These are phyloP conservation scores for Phaeodactylum tricornutum DNA, from an alignment of 108 stramenopile genomes.

Conservation along the genomic window DNA sequence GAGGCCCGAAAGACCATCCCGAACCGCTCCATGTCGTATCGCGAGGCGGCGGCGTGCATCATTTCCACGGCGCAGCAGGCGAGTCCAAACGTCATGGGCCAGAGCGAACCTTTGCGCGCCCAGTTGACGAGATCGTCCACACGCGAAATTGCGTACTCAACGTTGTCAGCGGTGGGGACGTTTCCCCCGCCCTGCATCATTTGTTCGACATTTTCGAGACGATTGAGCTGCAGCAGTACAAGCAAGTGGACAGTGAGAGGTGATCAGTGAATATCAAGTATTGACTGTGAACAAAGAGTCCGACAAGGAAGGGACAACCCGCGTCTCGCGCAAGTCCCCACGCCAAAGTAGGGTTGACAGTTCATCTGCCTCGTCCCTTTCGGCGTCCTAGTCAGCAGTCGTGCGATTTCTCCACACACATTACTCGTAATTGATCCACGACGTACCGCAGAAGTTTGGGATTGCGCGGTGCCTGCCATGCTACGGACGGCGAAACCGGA, in stretches of 20 bases:
- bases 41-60: constrained; percentile 98
- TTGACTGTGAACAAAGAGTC: not conserved
- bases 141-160: constrained; percentile 97
- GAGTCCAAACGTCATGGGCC: constrained; percentile 98
- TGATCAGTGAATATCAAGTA: constrained; percentile 1
- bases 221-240: constrained; percentile 38
- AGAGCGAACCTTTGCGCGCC: constrained; percentile 98
- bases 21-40: constrained; percentile 99
- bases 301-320: not conserved
- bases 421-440: not conserved
- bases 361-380: not conserved
- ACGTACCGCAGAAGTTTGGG: constrained; percentile 11
- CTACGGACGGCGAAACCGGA: too few relatives aligned
- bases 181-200: constrained; percentile 49
- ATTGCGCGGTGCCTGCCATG: constrained; percentile 11
- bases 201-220: constrained; percentile 69
- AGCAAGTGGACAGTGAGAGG: not conserved
- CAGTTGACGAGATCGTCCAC: constrained; percentile 99
- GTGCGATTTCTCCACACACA: not conserved
- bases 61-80: constrained; percentile 99
- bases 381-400: not conserved
- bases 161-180: constrained; percentile 76
- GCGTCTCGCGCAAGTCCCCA: not conserved
- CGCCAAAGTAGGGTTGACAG: not conserved
- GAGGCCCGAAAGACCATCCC: constrained; percentile 96